Base-by-base conservation (phyloP, 2,329 filamentous ascomycete genomes). In the Colletotrichum gloeosporioides region DNA sequence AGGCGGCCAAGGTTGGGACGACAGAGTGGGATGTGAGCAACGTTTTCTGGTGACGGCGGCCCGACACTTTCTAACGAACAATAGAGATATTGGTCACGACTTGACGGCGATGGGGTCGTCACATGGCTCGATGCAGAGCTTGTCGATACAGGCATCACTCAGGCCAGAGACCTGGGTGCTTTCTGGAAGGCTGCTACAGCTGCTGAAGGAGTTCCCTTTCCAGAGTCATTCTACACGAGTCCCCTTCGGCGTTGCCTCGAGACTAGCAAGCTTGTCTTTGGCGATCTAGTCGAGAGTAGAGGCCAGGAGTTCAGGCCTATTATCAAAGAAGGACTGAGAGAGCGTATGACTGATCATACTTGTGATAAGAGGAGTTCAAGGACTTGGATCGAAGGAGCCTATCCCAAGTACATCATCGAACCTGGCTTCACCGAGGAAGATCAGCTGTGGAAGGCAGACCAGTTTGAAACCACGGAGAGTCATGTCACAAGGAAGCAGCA, bases 341-440 rank as follows among this genome's bases (percentile, higher is more conserved):
- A 94, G 81, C 88, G 89, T 4, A 87, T 92, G 73, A 91, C 90
- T 10, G 85, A 89, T 70, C 92, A 93, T 80, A 93, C 91, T 0
- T 93, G 92, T 80, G 91, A 93, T 81, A 87, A 89, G 18, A 86
- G 92, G 18, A 88, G 87, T 66, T 81, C 84, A 9, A 86, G 85
- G 59, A 84, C 86, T 0, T 88, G 85, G 80, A 91, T 93, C 76
- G 82, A 82, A 2, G 77, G 84, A 16, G 83, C 85, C 36, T 92
- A 89, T 77, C 90, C 90, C 0, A 80, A 79, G 25, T 92, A 88
- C 79, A 78, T 75, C 4, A 86, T 93, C 61, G 91, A 93, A 80
- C 82, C 85, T 1, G 88, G 88, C 0, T 90, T 93, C 63, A 80
- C 85, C 0, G 92, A 93, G 78, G 80, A 87, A 5, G 92, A 93